These are phyloP conservation scores for Exophiala bonariae DNA, from an alignment of 2,329 filamentous ascomycete species.

Conservation along the genomic window DNA sequence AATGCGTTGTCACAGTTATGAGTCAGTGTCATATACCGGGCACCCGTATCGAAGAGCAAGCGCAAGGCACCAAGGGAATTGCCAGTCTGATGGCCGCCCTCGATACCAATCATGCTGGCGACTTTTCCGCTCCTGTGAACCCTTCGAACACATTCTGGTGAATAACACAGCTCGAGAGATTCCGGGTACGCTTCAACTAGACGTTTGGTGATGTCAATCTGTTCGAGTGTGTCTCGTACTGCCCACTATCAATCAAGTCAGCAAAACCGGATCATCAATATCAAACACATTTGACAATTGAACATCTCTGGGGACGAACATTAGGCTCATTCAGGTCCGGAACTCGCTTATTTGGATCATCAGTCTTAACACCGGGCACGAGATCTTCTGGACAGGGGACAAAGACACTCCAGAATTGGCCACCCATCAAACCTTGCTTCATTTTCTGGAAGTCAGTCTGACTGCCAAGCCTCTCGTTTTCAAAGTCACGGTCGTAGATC, in stretches of 20 bases:
- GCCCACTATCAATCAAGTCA: slow-evolving; percentile 2
- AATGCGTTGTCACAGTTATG: slow-evolving; percentile 34
- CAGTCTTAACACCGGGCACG: slow-evolving; percentile 2
- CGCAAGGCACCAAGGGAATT: slow-evolving; percentile 28
- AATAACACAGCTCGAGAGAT: slow-evolving; percentile 28
- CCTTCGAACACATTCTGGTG: slow-evolving; percentile 21
- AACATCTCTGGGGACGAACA: slow-evolving; percentile 8
- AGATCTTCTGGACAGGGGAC: slow-evolving; percentile 25
- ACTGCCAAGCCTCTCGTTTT: slow-evolving; percentile 20
- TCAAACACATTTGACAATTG: too few species aligned
- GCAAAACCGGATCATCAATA: slow-evolving; percentile 7
- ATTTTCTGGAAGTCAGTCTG: slow-evolving; percentile 33
- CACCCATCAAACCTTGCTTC: slow-evolving; percentile 30
- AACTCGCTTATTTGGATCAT: slow-evolving; percentile 7
- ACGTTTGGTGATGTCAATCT: slow-evolving; percentile 31
- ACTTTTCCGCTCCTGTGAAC: slow-evolving; percentile 27
- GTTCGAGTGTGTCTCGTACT: slow-evolving; percentile 31
- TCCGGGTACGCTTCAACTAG: slow-evolving; percentile 26
- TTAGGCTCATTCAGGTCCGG: slow-evolving; percentile 24
- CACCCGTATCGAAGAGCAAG: slow-evolving; percentile 26
- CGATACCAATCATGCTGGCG: slow-evolving; percentile 28
- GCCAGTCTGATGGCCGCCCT: slow-evolving; percentile 32
- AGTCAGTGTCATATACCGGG: slow-evolving; percentile 30
- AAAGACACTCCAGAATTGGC: slow-evolving; percentile 36
- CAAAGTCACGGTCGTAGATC: slow-evolving; percentile 28